Evolutionary conservation across 345 rosid genomes (phyloP).

Genomic region (Corchorus capsularis): DNA sequence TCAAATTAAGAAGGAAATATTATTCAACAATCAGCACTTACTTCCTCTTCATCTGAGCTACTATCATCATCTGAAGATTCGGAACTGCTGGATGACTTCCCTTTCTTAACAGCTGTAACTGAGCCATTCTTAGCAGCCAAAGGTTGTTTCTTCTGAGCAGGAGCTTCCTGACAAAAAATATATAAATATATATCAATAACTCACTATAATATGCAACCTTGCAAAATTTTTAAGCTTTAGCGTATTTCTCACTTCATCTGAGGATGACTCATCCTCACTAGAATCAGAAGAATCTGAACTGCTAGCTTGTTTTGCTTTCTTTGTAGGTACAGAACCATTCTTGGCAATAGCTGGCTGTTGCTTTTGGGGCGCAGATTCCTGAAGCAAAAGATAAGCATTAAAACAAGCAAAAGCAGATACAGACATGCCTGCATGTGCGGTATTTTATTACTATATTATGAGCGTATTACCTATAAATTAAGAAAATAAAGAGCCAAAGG

Average conservation of each 20-base stretch:
- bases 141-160: slow-evolving; percentile 25
- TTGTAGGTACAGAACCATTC: slow-evolving; percentile 37
- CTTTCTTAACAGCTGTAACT: slow-evolving; percentile 37
- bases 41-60: slow-evolving; percentile 22
- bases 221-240: neutral
- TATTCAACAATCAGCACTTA: neutral
- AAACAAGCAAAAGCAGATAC: neutral
- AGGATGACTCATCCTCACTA: slow-evolving; percentile 40
- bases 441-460: neutral
- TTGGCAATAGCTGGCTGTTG: slow-evolving; percentile 36
- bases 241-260: slow-evolving; percentile 30
- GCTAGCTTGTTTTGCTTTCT: slow-evolving; percentile 42
- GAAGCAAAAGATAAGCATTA: neutral
- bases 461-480: neutral
- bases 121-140: slow-evolving; percentile 34
- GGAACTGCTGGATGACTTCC: slow-evolving; percentile 31
- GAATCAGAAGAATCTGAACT: slow-evolving; percentile 49
- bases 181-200: no score
- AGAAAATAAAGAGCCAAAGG: neutral
- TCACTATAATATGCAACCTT: no score
- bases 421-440: neutral
- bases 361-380: slow-evolving; percentile 49
- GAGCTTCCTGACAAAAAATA: slow-evolving; percentile 29
- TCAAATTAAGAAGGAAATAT: no score
- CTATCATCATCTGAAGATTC: slow-evolving; percentile 31